phyloP scores from a whole-genome alignment of 768 basidiomycete genomes.

The Tricholoma hemisulphureum region DNA sequence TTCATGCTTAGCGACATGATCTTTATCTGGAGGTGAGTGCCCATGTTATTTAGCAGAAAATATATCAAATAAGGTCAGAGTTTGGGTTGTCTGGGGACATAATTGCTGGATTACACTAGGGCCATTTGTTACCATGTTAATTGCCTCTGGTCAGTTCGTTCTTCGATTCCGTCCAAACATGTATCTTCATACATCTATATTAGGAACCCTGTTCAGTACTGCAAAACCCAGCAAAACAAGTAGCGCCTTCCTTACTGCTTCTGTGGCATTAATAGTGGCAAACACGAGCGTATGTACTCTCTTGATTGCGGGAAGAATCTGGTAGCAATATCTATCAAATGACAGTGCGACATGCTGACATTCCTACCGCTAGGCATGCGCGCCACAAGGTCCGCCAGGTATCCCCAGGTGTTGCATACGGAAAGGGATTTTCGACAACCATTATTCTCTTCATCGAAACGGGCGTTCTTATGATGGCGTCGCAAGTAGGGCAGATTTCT shows the following conservation, averaged over 20 bases:
- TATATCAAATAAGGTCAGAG: not conserved
- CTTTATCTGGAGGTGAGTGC: constrained; percentile 15
- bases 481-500: constrained; percentile 4
- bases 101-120: constrained; percentile 10
- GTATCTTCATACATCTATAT: not conserved
- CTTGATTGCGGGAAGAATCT: constrained; percentile 15
- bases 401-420: not conserved
- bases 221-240: constrained; percentile 3
- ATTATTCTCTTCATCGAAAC: constrained; percentile 14
- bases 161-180: not conserved
- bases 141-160: constrained; percentile 4
- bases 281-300: constrained; percentile 16
- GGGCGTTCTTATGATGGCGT: constrained; percentile 5
- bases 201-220: constrained; percentile 7
- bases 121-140: constrained; percentile 10
- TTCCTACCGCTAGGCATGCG: constrained; percentile 7
- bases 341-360: not conserved
- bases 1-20: constrained; percentile 15
- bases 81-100: constrained; percentile 17
- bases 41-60: not conserved
- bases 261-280: constrained; percentile 10
- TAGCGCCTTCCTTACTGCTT: constrained; percentile 9
- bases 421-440: constrained; percentile 1
- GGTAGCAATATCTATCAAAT: constrained; percentile 1
- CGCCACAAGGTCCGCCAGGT: constrained; percentile 2